Base-by-base conservation (phyloP, 176 grass and related monocot genomes). In the Carex cristatella region DNA sequence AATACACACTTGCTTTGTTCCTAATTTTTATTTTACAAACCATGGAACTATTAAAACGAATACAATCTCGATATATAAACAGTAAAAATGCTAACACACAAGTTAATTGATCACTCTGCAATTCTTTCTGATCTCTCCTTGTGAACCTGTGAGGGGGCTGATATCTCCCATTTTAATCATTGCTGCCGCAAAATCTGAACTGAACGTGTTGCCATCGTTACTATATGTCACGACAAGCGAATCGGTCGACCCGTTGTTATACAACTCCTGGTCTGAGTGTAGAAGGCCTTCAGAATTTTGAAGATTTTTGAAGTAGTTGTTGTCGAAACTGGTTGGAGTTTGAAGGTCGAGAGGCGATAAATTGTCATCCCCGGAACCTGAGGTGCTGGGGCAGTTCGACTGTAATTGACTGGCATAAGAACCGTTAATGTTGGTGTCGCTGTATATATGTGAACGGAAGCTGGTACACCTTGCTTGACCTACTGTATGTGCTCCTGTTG, bases 91-190 rank as follows among this genome's bases (percentile, higher is more conserved):
- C 33, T 35, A 35, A 35, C 3, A 35, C 33, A 3, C 33, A 35
- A 35, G 33, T 35, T 35, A 75, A 85, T 94, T 94, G 18, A 75
- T 38, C 67, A 28, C 72, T 12, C 42, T 85, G 84, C 92, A 94
- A 14, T 42, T 69, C 13, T 61, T 91, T 81, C 92, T 92, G 18
- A 94, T 89, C 77, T 94, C 90, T 38, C 79, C 58, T 48, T 75
- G 75, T 18, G 85, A 82, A 33, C 86, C 84, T 0, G 59, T 35
- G 0, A 89, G 88, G 10, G 90, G 84, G 1, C 83, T 83, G 14
- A 90, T 69, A 44, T 83, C 85, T 3, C 90, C 88, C 92, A 94
- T 79, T 59, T 90, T 94, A 69, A 92, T 80, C 88, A 94, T 94
- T 1, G 86, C 90, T 7, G 2, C 61, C 3, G 77, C 90, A 30